Evolutionary conservation across 345 rosid species (phyloP).

Genomic region (thale cress (Arabidopsis thaliana)): TAIR10.1 NC_003076.8:4000001-4000500

Average conservation of each 20-base stretch:
- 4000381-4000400: not conserved
- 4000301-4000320: conserved; percentile 91
- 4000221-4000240: conserved; percentile 61
- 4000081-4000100: conserved; percentile 70
- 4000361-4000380: not conserved
- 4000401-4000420: conserved; percentile 20
- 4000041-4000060: conserved; percentile 57
- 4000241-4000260: conserved; percentile 91
- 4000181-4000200: conserved; percentile 64
- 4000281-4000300: conserved; percentile 84
- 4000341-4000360: not conserved
- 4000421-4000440: conserved; percentile 89
- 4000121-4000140: conserved; percentile 53
- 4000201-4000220: conserved; percentile 57
- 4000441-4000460: conserved; percentile 96
- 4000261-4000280: conserved; percentile 98
- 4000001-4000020: conserved; percentile 57
- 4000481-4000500: conserved; percentile 86
- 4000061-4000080: conserved; percentile 61
- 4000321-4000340: conserved; percentile 99
- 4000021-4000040: conserved; percentile 97
- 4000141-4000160: conserved; percentile 58
- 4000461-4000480: conserved; percentile 99
- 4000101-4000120: conserved; percentile 52
- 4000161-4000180: conserved; percentile 49